These are phyloP conservation scores for Fraxinus ornus DNA, from an alignment of 305 asterid species.

Conservation along the genomic window DNA sequence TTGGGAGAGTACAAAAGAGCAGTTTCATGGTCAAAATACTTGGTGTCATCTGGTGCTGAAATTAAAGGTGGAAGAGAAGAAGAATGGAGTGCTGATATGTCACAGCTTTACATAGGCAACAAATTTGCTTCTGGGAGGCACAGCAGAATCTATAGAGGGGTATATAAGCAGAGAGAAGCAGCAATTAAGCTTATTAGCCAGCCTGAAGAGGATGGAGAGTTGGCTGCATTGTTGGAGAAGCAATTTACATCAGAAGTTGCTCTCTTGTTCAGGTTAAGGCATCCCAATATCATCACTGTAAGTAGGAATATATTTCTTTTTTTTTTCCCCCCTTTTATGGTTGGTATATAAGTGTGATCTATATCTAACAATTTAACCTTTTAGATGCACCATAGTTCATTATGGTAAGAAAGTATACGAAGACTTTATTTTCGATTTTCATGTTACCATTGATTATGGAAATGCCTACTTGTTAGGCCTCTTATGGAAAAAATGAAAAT, in stretches of 20 bases:
- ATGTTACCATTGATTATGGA: neutral
- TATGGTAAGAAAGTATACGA: neutral
- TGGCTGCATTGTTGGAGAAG: slow-evolving; percentile 81
- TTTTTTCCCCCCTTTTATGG: neutral
- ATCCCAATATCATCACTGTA: slow-evolving; percentile 91
- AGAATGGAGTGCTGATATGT: slow-evolving; percentile 97
- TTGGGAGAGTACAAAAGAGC: slow-evolving; percentile 88
- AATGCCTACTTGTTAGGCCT: neutral
- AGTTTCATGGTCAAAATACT: slow-evolving; percentile 88
- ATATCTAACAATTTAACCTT: neutral
- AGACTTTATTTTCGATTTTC: neutral
- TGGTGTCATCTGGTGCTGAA: slow-evolving; percentile 80
- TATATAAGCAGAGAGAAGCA: slow-evolving; percentile 79
- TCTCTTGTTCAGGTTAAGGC: slow-evolving; percentile 71
- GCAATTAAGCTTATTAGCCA: slow-evolving; percentile 91
- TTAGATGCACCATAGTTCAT: neutral
- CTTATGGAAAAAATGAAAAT: neutral
- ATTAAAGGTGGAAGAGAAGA: slow-evolving; percentile 70
- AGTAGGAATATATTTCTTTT: slow-evolving; percentile 23
- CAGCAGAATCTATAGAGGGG: slow-evolving; percentile 87
- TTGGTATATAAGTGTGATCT: neutral
- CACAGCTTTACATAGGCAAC: slow-evolving; percentile 81
- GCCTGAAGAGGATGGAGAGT: slow-evolving; percentile 86
- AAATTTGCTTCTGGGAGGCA: slow-evolving; percentile 93
- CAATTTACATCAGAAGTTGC: slow-evolving; percentile 89